phyloP scores from a whole-genome alignment of 1,284 basidiomycete genomes.

The Boletus semigastroideus region DNA sequence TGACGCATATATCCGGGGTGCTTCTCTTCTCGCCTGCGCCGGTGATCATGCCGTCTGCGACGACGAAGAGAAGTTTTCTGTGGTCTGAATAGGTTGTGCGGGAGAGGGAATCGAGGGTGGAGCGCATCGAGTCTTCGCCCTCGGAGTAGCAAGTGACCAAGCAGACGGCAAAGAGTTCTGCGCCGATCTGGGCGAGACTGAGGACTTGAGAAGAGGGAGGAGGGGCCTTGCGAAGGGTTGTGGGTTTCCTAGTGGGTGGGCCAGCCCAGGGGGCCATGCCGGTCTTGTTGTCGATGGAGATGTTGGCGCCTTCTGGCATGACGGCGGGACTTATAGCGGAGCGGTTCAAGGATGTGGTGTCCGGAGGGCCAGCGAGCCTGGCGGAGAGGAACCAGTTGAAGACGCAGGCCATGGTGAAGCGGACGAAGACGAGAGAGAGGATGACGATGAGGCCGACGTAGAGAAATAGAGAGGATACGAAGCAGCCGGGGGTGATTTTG shows the following conservation, averaged over 20 bases:
- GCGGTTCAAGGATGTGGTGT: constrained; percentile 64
- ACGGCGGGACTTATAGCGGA: constrained; percentile 90
- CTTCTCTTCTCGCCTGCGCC: constrained; percentile 93
- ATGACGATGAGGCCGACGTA: constrained; percentile 93
- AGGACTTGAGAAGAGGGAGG: constrained; percentile 61
- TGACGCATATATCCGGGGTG: constrained; percentile 96
- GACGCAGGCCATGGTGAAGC: constrained; percentile 94
- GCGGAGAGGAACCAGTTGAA: constrained; percentile 96
- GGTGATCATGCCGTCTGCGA: constrained; percentile 99
- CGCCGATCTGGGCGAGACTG: constrained; percentile 84
- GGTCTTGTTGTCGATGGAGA: constrained; percentile 82
- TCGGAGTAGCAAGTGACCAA: constrained; percentile 98
- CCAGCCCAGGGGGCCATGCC: constrained; percentile 95
- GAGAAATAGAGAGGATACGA: constrained; percentile 86
- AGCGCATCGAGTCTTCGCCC: constrained; percentile 88
- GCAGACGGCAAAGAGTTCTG: constrained; percentile 93
- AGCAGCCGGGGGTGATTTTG: constrained; percentile 95
- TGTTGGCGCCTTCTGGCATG: constrained; percentile 92
- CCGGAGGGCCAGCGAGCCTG: constrained; percentile 73
- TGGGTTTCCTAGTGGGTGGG: constrained; percentile 51
- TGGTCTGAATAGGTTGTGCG: constrained; percentile 88
- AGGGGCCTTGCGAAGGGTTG: constrained; percentile 34
- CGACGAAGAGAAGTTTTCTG: constrained; percentile 90
- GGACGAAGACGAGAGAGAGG: constrained; percentile 84
- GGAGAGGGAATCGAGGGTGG: constrained; percentile 92